Conservation (phyloP, 768 basidiomycete genomes). For the Sarcodon sp. region DNA sequence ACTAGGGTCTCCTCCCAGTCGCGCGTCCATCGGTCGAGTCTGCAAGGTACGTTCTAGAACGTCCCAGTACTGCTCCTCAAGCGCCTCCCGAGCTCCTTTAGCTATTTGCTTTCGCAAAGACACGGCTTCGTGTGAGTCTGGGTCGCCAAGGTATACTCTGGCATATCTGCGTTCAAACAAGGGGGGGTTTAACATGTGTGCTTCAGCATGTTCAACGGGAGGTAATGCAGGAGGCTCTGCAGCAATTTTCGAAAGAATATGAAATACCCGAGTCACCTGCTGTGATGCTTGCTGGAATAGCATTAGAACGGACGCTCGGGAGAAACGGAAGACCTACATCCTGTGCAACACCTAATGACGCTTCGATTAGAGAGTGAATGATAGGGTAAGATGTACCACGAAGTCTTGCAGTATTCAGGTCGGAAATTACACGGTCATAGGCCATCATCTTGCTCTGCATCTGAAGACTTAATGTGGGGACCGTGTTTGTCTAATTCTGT, state of each 20-base stretch:
- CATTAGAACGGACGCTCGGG: background rate
- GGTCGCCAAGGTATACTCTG: conserved; percentile 55
- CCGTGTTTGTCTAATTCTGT: conserved; percentile 23
- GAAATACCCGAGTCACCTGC: conserved; percentile 60
- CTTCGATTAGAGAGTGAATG: conserved; percentile 58
- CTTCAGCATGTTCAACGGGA: conserved; percentile 65
- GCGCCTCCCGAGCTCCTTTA: conserved; percentile 61
- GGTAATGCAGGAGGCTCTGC: conserved; percentile 64
- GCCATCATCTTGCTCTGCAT: conserved; percentile 96
- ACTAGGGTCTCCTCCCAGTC: conserved; percentile 85
- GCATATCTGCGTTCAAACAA: conserved; percentile 78
- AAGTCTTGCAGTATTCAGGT: conserved; percentile 64
- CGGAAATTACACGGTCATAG: conserved; percentile 73
- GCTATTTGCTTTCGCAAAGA: conserved; percentile 63
- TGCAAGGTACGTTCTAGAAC: conserved; percentile 75
- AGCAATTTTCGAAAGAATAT: conserved; percentile 66
- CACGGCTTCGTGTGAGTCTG: conserved; percentile 51
- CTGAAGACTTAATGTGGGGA: conserved; percentile 52
- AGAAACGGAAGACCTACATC: conserved; percentile 30
- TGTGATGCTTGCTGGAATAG: conserved; percentile 26
- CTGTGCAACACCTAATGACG: conserved; percentile 41
- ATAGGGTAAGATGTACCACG: conserved; percentile 67
- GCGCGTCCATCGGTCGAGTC: conserved; percentile 70
- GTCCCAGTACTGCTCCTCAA: conserved; percentile 86
- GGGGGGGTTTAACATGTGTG: conserved; percentile 73